Evolutionary conservation across 371 early-diverging fungal species (phyloP).

Genomic region (Rhizopus sp.): DNA sequence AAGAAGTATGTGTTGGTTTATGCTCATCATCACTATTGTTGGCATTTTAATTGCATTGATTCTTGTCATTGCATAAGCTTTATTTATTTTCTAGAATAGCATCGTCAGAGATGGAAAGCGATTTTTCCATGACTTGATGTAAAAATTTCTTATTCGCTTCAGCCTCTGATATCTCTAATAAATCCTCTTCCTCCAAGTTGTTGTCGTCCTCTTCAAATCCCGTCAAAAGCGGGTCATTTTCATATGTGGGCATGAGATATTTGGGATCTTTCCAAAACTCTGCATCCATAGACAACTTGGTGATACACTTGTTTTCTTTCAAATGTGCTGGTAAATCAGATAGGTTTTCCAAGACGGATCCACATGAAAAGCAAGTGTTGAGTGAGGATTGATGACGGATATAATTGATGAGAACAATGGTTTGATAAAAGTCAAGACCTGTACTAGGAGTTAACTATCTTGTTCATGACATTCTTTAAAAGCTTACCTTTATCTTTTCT

Average conservation of each 20-base stretch:
- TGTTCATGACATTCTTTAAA: not conserved
- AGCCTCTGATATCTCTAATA: slow-evolving; percentile 24
- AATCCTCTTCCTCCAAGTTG: slow-evolving; percentile 45
- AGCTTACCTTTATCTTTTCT: slow-evolving; percentile 48
- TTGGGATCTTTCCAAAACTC: slow-evolving; percentile 78
- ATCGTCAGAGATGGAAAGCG: slow-evolving; percentile 21
- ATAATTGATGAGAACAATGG: slow-evolving; percentile 85
- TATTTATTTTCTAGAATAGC: not conserved
- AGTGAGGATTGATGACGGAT: slow-evolving; percentile 76
- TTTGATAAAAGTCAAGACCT: slow-evolving; percentile 83
- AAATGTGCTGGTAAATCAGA: slow-evolving; percentile 56
- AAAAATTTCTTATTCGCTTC: slow-evolving; percentile 42
- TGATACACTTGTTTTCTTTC: slow-evolving; percentile 48
- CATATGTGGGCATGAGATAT: slow-evolving; percentile 79
- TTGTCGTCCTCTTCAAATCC: slow-evolving; percentile 66
- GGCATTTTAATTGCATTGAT: slow-evolving; percentile 50
- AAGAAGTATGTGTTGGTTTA: slow-evolving; percentile 79
- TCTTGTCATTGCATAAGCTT: slow-evolving; percentile 22
- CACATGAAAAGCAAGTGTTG: slow-evolving; percentile 75
- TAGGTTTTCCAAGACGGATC: slow-evolving; percentile 47
- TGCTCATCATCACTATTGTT: slow-evolving; percentile 72
- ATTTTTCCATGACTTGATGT: slow-evolving; percentile 25
- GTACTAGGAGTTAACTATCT: slow-evolving; percentile 5
- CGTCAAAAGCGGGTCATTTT: slow-evolving; percentile 86
- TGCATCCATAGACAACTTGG: slow-evolving; percentile 51